Conservation (phyloP, 768 basidiomycete genomes). For the Lepiota brunneoincarnata region DNA sequence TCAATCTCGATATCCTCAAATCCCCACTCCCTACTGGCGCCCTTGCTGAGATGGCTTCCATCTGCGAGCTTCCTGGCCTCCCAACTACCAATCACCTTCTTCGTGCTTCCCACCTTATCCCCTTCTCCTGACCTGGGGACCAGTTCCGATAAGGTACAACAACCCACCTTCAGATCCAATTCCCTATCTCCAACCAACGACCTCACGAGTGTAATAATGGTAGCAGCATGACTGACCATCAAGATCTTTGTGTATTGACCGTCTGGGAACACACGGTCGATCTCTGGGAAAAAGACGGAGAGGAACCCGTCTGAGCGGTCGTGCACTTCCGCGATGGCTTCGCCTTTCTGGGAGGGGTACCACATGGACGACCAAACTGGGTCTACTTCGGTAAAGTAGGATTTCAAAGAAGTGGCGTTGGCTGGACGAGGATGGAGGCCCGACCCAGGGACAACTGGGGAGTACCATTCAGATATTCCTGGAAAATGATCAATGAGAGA, state of each 20-base stretch:
- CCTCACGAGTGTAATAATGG: slow-evolving; percentile 62
- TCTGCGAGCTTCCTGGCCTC: slow-evolving; percentile 45
- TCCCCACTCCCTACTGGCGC: slow-evolving; percentile 72
- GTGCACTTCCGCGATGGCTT: slow-evolving; percentile 62
- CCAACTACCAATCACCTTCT: slow-evolving; percentile 42
- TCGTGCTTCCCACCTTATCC: neutral
- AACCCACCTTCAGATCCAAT: slow-evolving; percentile 63
- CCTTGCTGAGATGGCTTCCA: slow-evolving; percentile 56
- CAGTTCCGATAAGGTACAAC: slow-evolving; percentile 68
- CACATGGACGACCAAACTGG: slow-evolving; percentile 61
- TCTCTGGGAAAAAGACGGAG: slow-evolving; percentile 43
- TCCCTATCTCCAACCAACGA: slow-evolving; percentile 52
- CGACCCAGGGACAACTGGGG: slow-evolving; percentile 60
- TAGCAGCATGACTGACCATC: slow-evolving; percentile 75
- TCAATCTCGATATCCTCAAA: slow-evolving; percentile 68
- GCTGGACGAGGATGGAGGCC: slow-evolving; percentile 77
- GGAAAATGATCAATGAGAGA: neutral
- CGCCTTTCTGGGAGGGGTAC: slow-evolving; percentile 72
- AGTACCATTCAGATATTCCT: slow-evolving; percentile 82
- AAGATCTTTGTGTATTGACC: slow-evolving; percentile 49
- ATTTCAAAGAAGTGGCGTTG: slow-evolving; percentile 47
- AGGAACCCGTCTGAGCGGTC: slow-evolving; percentile 54
- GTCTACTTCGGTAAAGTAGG: slow-evolving; percentile 62
- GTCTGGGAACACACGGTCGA: slow-evolving; percentile 41
- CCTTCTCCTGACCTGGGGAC: slow-evolving; percentile 28